phyloP scores from a whole-genome alignment of 1,139 yeast genomes.

The Zygosaccharomyces pseudobailii region DNA sequence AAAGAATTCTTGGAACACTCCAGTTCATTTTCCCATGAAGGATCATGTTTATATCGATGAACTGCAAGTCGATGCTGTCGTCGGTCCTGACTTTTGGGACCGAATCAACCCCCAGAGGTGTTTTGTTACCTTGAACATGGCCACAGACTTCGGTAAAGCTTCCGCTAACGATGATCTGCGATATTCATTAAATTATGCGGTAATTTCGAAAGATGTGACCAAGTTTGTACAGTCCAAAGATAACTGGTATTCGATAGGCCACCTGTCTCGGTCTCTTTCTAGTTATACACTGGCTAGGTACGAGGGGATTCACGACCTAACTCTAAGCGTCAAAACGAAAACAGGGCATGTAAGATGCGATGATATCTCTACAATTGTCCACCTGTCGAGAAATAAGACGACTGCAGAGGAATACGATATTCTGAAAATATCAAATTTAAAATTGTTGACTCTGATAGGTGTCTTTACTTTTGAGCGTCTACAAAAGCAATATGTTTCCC shows the following conservation, averaged over 20 bases:
- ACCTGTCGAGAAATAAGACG: constrained; percentile 19
- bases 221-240: constrained; percentile 18
- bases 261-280: constrained; percentile 52
- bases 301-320: constrained; percentile 21
- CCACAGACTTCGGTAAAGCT: constrained; percentile 67
- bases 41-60: constrained; percentile 58
- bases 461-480: constrained; percentile 86
- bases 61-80: constrained; percentile 56
- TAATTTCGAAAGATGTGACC: constrained; percentile 52
- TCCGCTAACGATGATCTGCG: constrained; percentile 74
- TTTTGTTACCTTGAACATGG: constrained; percentile 51
- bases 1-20: neutral
- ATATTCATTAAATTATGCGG: constrained; percentile 84
- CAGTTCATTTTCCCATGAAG: constrained; percentile 6
- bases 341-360: constrained; percentile 50
- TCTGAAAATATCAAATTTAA: constrained; percentile 49
- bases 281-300: constrained; percentile 44
- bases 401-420: constrained; percentile 34
- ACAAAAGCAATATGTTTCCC: constrained; percentile 67
- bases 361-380: constrained; percentile 40
- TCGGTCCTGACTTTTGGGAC: constrained; percentile 77
- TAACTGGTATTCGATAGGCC: constrained; percentile 49
- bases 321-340: constrained; percentile 20
- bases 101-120: constrained; percentile 69
- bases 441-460: constrained; percentile 74